phyloP scores from a whole-genome alignment of 805 yeast genomes.

The Debaryomyces hansenii region DNA sequence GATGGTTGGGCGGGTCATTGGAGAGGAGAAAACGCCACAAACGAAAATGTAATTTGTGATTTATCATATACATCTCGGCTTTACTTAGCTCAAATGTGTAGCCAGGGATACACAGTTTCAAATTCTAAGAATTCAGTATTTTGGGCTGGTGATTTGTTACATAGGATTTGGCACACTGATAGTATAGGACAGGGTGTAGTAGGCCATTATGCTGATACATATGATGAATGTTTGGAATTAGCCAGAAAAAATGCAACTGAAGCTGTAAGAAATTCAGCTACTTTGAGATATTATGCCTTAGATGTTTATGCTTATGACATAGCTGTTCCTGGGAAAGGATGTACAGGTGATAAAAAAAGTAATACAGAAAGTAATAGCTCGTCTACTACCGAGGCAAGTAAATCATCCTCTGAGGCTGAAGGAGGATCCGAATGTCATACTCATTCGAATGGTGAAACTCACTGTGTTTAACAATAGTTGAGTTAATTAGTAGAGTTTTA shows the following conservation, averaged over 20 bases:
- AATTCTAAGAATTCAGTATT: slow-evolving; percentile 20
- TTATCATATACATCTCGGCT: slow-evolving; percentile 31
- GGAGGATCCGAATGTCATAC: slow-evolving; percentile 13
- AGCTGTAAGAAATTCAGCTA: slow-evolving; percentile 35
- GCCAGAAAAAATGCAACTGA: slow-evolving; percentile 29
- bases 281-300: slow-evolving; percentile 13
- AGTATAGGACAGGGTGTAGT: slow-evolving; percentile 27
- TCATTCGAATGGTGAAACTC: slow-evolving; percentile 15
- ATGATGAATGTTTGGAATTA: slow-evolving; percentile 30
- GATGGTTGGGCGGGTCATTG: slow-evolving; percentile 41
- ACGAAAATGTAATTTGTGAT: slow-evolving; percentile 43
- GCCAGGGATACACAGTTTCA: slow-evolving; percentile 30
- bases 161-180: slow-evolving; percentile 38
- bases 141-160: slow-evolving; percentile 39
- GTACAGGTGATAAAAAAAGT: slow-evolving; percentile 10
- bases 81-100: slow-evolving; percentile 32
- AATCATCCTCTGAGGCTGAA: slow-evolving; percentile 1
- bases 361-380: neutral
- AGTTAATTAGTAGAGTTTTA: too few relatives aligned
- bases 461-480: slow-evolving; percentile 11
- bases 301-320: slow-evolving; percentile 20
- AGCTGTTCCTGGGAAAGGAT: slow-evolving; percentile 19
- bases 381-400: neutral
- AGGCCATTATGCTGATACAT: slow-evolving; percentile 36
- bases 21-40: slow-evolving; percentile 31